Evolutionary conservation across 176 grass and related monocot genomes (phyloP).

Genomic region (Oropetium thomaeum): DNA sequence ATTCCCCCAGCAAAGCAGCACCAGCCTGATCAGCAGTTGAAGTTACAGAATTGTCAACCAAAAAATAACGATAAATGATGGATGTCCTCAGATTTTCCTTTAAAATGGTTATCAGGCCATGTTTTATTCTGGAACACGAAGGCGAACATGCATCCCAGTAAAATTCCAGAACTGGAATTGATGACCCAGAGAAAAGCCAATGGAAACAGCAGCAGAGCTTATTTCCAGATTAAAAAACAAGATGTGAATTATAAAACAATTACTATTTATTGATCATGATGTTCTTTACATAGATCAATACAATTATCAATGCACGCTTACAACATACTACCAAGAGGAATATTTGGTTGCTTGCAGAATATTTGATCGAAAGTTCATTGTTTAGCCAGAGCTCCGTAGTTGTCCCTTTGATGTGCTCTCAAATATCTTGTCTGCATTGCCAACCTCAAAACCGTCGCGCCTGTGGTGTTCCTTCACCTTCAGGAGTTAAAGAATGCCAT

Average conservation of each 20-base stretch:
- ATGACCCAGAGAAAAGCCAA: neutral
- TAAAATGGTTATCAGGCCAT: neutral
- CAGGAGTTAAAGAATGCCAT: slow-evolving; percentile 9
- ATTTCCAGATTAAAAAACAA: neutral
- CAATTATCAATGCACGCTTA: slow-evolving; percentile 1
- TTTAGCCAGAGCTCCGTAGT: slow-evolving; percentile 53
- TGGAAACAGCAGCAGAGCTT: neutral
- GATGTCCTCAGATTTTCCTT: neutral
- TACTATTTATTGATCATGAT: slow-evolving; percentile 31
- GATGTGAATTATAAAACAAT: neutral
- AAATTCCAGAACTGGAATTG: neutral
- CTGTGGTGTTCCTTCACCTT: slow-evolving; percentile 84
- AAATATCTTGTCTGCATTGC: slow-evolving; percentile 98
- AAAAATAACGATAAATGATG: neutral
- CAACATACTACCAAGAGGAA: slow-evolving; percentile 23
- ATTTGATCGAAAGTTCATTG: slow-evolving; percentile 11
- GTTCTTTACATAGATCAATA: slow-evolving; percentile 13
- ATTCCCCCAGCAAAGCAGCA: neutral
- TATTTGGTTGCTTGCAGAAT: neutral
- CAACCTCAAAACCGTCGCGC: slow-evolving; percentile 92
- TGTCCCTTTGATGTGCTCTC: slow-evolving; percentile 97
- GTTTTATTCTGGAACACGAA: slow-evolving; percentile 17
- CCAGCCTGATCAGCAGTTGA: neutral
- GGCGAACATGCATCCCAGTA: neutral
- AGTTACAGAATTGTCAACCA: neutral